These are phyloP conservation scores for Salvia sclarea DNA, from an alignment of 305 asterid genomes.

Conservation along the genomic window DNA sequence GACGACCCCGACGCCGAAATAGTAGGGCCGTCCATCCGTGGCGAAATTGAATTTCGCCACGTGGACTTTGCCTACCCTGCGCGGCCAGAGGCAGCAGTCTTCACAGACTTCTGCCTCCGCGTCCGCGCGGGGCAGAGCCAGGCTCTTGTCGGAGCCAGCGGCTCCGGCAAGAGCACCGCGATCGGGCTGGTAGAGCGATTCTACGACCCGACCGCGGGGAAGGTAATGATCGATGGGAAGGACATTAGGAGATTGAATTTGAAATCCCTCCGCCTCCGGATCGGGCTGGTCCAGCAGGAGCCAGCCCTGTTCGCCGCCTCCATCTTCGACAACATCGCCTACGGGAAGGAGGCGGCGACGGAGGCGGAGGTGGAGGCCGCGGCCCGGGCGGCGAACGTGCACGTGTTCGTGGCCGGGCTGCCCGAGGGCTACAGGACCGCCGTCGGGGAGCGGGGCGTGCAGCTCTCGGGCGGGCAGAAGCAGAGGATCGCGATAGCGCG, in stretches of 20 bases:
- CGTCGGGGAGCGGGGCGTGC: slow-evolving; percentile 88
- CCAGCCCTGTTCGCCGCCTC: slow-evolving; percentile 85
- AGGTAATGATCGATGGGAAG: slow-evolving; percentile 96
- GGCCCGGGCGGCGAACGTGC: slow-evolving; percentile 81
- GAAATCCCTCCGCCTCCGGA: slow-evolving; percentile 70
- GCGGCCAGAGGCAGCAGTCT: slow-evolving; percentile 76
- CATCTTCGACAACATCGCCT: slow-evolving; percentile 81
- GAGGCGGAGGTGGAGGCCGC: slow-evolving; percentile 80
- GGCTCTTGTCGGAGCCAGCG: slow-evolving; percentile 96
- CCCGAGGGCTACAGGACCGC: slow-evolving; percentile 85
- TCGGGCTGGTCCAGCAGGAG: slow-evolving; percentile 92
- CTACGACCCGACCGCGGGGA: slow-evolving; percentile 79
- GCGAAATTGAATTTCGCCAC: slow-evolving; percentile 89
- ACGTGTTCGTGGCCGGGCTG: slow-evolving; percentile 69
- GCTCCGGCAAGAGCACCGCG: slow-evolving; percentile 91
- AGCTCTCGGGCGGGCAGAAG: slow-evolving; percentile 92
- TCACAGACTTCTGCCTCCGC: slow-evolving; percentile 76
- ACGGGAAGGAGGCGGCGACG: slow-evolving; percentile 74
- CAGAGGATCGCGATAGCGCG: slow-evolving; percentile 94
- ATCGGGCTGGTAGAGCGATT: slow-evolving; percentile 80
- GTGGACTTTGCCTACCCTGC: slow-evolving; percentile 94
- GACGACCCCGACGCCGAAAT: slow-evolving; percentile 83
- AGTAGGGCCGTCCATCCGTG: slow-evolving; percentile 70
- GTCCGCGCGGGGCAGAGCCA: slow-evolving; percentile 97
- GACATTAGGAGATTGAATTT: slow-evolving; percentile 79